Base-by-base conservation (phyloP, 805 yeast species). In the Novakomyces olei region DNA sequence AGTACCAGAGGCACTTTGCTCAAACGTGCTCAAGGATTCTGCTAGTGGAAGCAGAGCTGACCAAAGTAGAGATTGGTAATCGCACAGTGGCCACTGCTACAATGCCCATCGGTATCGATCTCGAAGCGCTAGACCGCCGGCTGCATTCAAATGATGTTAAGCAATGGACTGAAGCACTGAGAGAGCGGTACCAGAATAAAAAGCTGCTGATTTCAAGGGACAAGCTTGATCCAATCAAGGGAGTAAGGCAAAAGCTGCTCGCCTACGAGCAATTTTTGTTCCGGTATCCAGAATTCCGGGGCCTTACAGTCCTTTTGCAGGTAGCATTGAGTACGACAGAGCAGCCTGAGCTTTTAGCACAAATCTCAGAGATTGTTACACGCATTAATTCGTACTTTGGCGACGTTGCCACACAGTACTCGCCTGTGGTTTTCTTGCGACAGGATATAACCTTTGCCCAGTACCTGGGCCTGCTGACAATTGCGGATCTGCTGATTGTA, bases 381-480 rank as follows among this genome's bases (percentile, higher is more conserved):
- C 61, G 94, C 41, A 85, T 88, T 47, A 88, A 88, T 47, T 61
- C 92, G 0, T 34, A 39, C 9, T 54, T 71, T 42, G 72, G 77
- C 41, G 70, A 83, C 20, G 70, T 92, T 12, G 57, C 61, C 5
- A 57, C 63, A 14, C 62, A 67, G 19, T 92, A 72, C 46, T 94
- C 93, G 1, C 46, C 47, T 3, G 92, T 88, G 4, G 80, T 80
- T 1, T 64, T 83, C 22, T 56, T 88, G 30, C 85, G 79, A 41
- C 91, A 80, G 49, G 95, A 85, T 42, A 67, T 88, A 34, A 83
- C 71, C 25, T 85, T 78, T 48, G 75, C 70, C 35, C 96, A 88
- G 52, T 88, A 88, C 48, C 51, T 88, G 37, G 96, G 93, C 0
- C 55, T 88, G 32, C 64, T 77, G 29, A 57, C 70, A 24, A 95